phyloP scores from a whole-genome alignment of 495 filamentous ascomycete species.

The Lophiotrema nucula region DNA sequence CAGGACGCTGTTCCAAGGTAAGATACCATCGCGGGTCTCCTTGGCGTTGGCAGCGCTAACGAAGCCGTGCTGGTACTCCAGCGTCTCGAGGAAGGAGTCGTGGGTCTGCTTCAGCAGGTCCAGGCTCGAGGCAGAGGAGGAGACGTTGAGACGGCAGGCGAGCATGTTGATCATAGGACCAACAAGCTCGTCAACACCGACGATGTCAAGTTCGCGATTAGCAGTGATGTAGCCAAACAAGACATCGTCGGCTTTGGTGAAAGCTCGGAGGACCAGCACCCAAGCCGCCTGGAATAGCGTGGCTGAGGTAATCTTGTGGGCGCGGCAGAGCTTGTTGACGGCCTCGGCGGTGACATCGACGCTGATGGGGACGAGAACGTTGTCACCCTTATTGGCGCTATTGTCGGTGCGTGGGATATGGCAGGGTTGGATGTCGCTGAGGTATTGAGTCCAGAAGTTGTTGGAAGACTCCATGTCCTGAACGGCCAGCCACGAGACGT shows the following conservation, averaged over 20 bases:
- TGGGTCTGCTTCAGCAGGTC: constrained; percentile 8
- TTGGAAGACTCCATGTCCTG: constrained; percentile 36
- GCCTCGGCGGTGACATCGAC: constrained; percentile 7
- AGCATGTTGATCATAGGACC: constrained; percentile 49
- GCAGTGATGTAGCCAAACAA: constrained; percentile 31
- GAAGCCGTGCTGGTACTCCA: constrained; percentile 9
- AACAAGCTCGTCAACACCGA: constrained; percentile 48
- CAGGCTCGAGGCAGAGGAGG: not conserved
- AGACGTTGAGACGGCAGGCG: constrained; percentile 33
- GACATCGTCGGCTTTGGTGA: constrained; percentile 10
- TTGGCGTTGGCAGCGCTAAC: constrained; percentile 5
- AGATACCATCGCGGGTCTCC: constrained; percentile 2
- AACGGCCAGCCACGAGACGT: constrained; percentile 48
- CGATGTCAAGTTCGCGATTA: constrained; percentile 47
- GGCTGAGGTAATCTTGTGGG: constrained; percentile 19
- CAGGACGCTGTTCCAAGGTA: constrained; percentile 13
- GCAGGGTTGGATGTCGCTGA: constrained; percentile 50
- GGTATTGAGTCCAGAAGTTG: constrained; percentile 55
- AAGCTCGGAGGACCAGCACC: constrained; percentile 14
- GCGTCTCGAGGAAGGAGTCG: constrained; percentile 4
- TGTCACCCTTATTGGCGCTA: not conserved
- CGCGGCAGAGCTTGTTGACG: not conserved
- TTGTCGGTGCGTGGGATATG: constrained; percentile 45
- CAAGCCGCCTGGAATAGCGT: constrained; percentile 23
- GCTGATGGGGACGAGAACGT: constrained; percentile 10